Evolutionary conservation across 106 monocot genomes (phyloP), one percentile per base, ranked within the genome.

Genomic region (Dendrobium nobile): DNA sequence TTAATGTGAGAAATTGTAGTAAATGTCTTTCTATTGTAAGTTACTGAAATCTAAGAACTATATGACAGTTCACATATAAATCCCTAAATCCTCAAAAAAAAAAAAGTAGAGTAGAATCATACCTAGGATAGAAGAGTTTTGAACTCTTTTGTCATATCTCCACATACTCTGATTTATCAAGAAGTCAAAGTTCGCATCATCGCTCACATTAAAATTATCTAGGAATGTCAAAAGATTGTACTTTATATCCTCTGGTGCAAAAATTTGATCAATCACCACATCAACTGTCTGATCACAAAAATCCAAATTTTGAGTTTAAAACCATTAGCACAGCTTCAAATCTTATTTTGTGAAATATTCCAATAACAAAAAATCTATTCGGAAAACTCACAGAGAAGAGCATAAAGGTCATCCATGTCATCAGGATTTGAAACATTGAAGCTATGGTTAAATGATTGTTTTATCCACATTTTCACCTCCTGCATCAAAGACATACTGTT

Each of bases 361-460:
- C n/a, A 74, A 7, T 20, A 42, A 43, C 44, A 74, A 18, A 70
- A 42, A 15, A 74, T 74, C 4, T 74, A 5, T 41, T n/a, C 0
- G 20, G 16, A 74, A 44, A 42, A 85, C 91, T 88, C 96, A 76
- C 92, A 88, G 47, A 98, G 97, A 47, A 98, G 88, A n/a, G 94
- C 97, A 82, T 94, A 89, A 51, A 94, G 91, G 79, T 85, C 87
- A 3, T 98, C 97, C 89, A 90, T 89, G 77, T 94, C 96, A 79
- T 92, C 94, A 19, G 96, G 88, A 27, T 80, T 83, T 28, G 93
- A 92, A 76, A 82, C 78, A 77, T 94, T 92, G 82, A 88, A 97
- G 65, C 85, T 92, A 72, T 84, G 89, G 78, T 37, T 37, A 37
- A n/a, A 1, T 37, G 37, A 37, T 37, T 37, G 37, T 37, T 37